phyloP scores from a whole-genome alignment of 768 basidiomycete genomes.

The Fistulinella prunicolor region DNA sequence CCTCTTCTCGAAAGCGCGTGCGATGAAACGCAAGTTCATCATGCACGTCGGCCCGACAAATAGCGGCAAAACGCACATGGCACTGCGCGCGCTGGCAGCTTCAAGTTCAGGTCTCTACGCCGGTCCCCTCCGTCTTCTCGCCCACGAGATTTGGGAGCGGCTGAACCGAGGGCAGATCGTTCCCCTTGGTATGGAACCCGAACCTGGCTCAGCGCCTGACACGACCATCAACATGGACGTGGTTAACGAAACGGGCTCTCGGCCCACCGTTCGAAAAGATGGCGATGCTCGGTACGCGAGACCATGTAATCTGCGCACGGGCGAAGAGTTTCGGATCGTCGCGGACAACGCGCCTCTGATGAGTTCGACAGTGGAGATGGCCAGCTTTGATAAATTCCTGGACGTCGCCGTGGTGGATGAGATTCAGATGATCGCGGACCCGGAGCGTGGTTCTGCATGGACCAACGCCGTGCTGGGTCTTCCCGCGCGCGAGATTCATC shows the following conservation, averaged over 20 bases:
- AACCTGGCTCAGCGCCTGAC: constrained; percentile 37
- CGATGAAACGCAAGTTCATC: constrained; percentile 70
- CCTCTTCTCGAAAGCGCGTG: constrained; percentile 50
- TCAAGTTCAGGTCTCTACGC: constrained; percentile 78
- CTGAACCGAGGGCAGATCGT: constrained; percentile 88
- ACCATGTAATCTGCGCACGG: constrained; percentile 84
- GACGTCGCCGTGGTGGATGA: constrained; percentile 96
- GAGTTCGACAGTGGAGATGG: constrained; percentile 97
- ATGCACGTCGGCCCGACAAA: constrained; percentile 99
- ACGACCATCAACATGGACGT: constrained; percentile 34
- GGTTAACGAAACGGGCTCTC: constrained; percentile 18
- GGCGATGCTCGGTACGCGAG: constrained; percentile 53
- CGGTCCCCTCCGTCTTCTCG: constrained; percentile 88
- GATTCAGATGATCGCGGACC: constrained; percentile 92
- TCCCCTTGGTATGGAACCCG: constrained; percentile 58
- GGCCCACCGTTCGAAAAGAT: constrained; percentile 29
- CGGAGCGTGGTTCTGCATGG: constrained; percentile 79
- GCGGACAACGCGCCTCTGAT: constrained; percentile 50
- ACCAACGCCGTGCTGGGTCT: constrained; percentile 75
- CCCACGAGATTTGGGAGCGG: constrained; percentile 91
- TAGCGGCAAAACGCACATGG: constrained; percentile 94
- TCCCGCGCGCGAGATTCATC: constrained; percentile 78
- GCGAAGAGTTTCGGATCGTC: constrained; percentile 83
- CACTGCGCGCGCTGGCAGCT: constrained; percentile 81
- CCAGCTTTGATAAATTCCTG: constrained; percentile 37